Evolutionary conservation across 306 rosid species (phyloP).

Genomic region (Vigna reflexopilosa): DNA sequence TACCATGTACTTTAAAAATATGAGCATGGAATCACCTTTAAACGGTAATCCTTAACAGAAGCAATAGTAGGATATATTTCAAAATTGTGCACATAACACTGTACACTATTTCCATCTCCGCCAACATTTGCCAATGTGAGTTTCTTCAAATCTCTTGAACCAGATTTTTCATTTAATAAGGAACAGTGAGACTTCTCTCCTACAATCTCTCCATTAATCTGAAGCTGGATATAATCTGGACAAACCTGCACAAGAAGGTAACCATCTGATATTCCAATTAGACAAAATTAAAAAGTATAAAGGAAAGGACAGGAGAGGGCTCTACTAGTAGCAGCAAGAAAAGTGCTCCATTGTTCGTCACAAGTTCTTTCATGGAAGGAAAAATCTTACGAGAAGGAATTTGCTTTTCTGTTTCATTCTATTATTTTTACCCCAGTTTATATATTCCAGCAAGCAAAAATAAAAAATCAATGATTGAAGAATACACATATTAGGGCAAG

Average conservation of each 20-base stretch:
- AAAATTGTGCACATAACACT: slow-evolving; percentile 74
- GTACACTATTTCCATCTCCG: slow-evolving; percentile 55
- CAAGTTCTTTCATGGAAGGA: slow-evolving; percentile 26
- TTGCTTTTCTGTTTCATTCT: slow-evolving; percentile 16
- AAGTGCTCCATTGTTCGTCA: slow-evolving; percentile 19
- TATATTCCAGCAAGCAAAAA: slow-evolving; percentile 27
- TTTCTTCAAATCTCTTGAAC: slow-evolving; percentile 48
- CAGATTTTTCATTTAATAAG: slow-evolving; percentile 45
- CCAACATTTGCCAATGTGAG: slow-evolving; percentile 65
- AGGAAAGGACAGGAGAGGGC: slow-evolving; percentile 3
- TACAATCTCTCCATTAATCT: slow-evolving; percentile 70
- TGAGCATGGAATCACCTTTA: slow-evolving; percentile 57
- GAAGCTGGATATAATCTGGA: slow-evolving; percentile 64
- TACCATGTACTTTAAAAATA: slow-evolving; percentile 19
- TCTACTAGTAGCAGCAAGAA: slow-evolving; percentile 24
- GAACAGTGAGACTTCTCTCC: slow-evolving; percentile 60
- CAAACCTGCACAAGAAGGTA: slow-evolving; percentile 61
- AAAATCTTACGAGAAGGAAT: slow-evolving; percentile 6
- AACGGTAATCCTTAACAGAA: slow-evolving; percentile 56
- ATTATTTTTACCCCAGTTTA: slow-evolving; percentile 21
- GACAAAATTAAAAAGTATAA: slow-evolving; percentile 7
- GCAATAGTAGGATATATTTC: slow-evolving; percentile 55
- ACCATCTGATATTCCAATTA: slow-evolving; percentile 32
- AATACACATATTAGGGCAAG: slow-evolving; percentile 16
- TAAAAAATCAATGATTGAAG: slow-evolving; percentile 21